Base-by-base conservation (phyloP, 345 rosid genomes). In the Aquilaria yunnanensis region DNA sequence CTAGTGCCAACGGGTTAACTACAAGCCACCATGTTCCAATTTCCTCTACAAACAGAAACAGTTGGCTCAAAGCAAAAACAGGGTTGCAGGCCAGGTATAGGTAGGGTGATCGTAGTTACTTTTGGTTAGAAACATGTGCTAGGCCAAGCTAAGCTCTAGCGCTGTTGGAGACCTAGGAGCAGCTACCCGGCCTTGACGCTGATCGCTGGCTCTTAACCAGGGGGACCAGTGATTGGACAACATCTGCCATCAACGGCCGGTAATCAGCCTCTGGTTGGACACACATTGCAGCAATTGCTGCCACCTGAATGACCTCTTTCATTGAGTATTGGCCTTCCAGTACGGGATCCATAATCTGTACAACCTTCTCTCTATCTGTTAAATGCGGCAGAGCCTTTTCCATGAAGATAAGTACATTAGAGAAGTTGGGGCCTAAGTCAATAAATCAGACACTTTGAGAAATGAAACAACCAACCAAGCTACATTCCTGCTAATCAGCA, bases 251-350 rank as follows among this genome's bases (percentile, higher is more conserved):
- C 54, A 93, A 64, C 23, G 90, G 99, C 72, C 97, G 77, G 81
- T 93, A 93, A 69, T 90, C 97, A 7, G 95, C 83, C 72, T 88
- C 92, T 12, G 83, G 90, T 69, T 90, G 92, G 66, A 88, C 99
- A 52, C 97, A 94, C 97, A 94, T 88, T 57, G 95, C 92, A 46
- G 99, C 96, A 56, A 94, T 88, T 8, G 98, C 97, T 9, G 96
- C 97, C 62, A 94, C 99, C 58, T 88, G 97, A 75, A 88, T 70
- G 3, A 82, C 92, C 43, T 94, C 95, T 77, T 88, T 90, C 75
- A 85, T 74, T 1, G 86, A 77, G 85, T 85, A 93, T 51, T 86
- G 97, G 60, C 92, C 85, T 70, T 78, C 89, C 23, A 90, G 70
- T 47, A 86, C 78, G 10, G 95, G 96, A 85, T 90, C 97, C 95